A percentile compares a stretch with the other conserved stretches of the same genome.
Conservation (phyloP, 305 asterid species). For the Solanum aculeatissimum region DNA sequence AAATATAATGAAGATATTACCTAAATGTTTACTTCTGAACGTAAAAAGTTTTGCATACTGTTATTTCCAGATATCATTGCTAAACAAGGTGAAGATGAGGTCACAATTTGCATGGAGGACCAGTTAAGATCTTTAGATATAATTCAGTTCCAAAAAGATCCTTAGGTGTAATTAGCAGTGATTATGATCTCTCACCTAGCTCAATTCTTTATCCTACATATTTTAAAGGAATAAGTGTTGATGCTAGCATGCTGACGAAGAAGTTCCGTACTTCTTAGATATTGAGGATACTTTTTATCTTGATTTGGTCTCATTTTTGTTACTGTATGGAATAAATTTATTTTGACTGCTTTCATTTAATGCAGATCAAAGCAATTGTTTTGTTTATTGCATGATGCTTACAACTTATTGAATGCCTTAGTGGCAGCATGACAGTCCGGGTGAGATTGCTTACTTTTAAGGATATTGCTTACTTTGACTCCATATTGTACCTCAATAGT, state of each 20-base stretch:
- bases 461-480: background rate
- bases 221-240: slow-evolving; percentile 50
- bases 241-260: slow-evolving; percentile 35
- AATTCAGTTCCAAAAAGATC: no score
- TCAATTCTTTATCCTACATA: slow-evolving; percentile 24
- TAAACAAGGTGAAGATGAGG: no score
- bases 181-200: background rate
- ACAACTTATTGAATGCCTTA: slow-evolving; percentile 43
- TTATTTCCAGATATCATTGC: no score
- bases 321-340: background rate
- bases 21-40: no score
- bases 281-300: background rate
- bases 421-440: slow-evolving; percentile 64
- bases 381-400: slow-evolving; percentile 52
- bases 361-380: slow-evolving; percentile 49
- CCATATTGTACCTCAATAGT: background rate
- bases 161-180: no score
- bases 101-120: no score
- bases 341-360: background rate
- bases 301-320: background rate
- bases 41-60: no score
- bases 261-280: slow-evolving; percentile 30
- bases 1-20: no score
- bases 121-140: no score
- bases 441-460: slow-evolving; percentile 17